These are phyloP conservation scores for Cladosporium colombiae DNA, from an alignment of 2,329 filamentous ascomycete genomes.

Conservation along the genomic window DNA sequence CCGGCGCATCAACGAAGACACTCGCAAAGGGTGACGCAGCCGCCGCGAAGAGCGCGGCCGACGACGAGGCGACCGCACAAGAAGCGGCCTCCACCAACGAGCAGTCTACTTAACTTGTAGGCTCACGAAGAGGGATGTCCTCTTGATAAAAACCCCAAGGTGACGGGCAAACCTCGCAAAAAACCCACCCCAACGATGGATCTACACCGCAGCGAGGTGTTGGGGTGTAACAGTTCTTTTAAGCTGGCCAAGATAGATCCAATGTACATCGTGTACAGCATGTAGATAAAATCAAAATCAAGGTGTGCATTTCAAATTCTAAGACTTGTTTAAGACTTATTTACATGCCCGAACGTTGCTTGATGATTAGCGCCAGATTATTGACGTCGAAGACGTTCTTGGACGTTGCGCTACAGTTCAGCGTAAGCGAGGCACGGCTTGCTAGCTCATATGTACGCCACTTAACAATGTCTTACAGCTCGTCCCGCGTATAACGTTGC, in stretches of 20 bases:
- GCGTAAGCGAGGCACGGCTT: not conserved
- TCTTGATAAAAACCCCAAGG: not conserved
- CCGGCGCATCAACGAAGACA: not conserved
- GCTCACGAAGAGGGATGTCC: not conserved
- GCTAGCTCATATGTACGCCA: not conserved
- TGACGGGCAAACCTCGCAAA: conserved; percentile 13
- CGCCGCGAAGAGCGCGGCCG: not conserved
- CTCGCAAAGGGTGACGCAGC: not conserved
- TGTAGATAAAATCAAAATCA: not conserved
- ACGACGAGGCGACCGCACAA: not conserved
- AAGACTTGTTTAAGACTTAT: not conserved
- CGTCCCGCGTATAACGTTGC: not conserved
- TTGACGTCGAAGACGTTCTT: too few relatives aligned
- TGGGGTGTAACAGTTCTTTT: conserved; percentile 12
- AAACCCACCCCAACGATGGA: conserved; percentile 13
- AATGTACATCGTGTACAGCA: not conserved
- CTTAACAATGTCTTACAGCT: not conserved
- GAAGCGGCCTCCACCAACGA: not conserved
- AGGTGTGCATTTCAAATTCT: not conserved
- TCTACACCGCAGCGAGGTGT: conserved; percentile 14
- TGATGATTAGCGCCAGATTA: not conserved
- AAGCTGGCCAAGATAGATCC: conserved; percentile 16
- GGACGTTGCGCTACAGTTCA: not conserved
- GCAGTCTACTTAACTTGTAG: not conserved
- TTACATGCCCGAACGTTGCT: not conserved